Conservation (phyloP, 2,329 filamentous ascomycete species). For the Neocucurbitaria cava region DNA sequence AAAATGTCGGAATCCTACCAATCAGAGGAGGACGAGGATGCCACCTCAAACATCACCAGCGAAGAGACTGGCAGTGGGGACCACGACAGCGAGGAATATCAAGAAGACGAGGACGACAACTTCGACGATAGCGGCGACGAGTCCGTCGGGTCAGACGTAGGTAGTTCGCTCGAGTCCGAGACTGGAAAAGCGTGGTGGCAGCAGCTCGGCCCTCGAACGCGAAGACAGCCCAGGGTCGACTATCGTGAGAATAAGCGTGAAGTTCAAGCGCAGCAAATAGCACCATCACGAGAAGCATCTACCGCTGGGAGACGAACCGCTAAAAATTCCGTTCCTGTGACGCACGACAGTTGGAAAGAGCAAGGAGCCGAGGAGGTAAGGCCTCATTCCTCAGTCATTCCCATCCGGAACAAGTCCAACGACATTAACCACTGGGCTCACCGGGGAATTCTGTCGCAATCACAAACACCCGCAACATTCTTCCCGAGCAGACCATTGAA, state of each 20-base stretch:
- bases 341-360: conserved; percentile 6
- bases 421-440: conserved; percentile 21
- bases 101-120: conserved; percentile 4
- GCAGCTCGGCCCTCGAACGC: conserved; percentile 3
- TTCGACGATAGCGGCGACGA: neutral
- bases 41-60: conserved; percentile 9
- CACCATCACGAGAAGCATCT: neutral
- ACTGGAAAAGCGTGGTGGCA: conserved; percentile 10
- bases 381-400: conserved; percentile 8
- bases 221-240: conserved; percentile 9
- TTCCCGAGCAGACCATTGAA: neutral
- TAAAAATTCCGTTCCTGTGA: neutral
- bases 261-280: neutral
- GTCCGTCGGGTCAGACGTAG: neutral
- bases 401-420: conserved; percentile 13
- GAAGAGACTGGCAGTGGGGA: conserved; percentile 8
- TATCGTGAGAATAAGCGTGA: conserved; percentile 7
- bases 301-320: neutral
- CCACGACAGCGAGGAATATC: conserved; percentile 8
- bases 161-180: neutral
- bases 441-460: conserved; percentile 9
- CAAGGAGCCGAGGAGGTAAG: conserved; percentile 6
- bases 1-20: conserved; percentile 27
- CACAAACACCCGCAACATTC: neutral
- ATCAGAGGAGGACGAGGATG: conserved; percentile 29